Percentiles rank a stretch among this genome's conserved stretches.
Evolutionary conservation across 306 rosid genomes (phyloP).

Genomic region (Canavalia ensiformis): DNA sequence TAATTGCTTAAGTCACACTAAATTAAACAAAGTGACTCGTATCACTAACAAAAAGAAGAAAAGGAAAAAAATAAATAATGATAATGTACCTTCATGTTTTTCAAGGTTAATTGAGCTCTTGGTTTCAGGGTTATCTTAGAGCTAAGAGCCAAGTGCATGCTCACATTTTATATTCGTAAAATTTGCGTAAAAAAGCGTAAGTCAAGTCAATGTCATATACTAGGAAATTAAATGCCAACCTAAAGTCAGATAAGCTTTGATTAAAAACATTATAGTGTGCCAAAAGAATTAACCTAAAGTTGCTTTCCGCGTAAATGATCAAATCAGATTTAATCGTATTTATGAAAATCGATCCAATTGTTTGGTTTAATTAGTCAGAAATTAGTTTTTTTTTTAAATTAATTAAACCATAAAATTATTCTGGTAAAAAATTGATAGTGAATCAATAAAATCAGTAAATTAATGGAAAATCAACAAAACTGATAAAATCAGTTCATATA

Average conservation of each 20-base stretch:
- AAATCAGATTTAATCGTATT: no score
- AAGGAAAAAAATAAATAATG: not conserved
- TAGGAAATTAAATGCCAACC: not conserved
- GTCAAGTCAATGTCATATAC: constrained; percentile 2
- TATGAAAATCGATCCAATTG: no score
- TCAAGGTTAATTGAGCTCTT: not conserved
- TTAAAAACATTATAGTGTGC: not conserved
- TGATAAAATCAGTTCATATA: no score
- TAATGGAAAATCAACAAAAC: no score
- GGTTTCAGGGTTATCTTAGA: not conserved
- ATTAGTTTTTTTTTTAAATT: no score
- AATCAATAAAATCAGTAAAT: no score
- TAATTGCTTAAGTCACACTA: not conserved
- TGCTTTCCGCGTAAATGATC: not conserved
- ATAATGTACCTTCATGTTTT: constrained; percentile 49
- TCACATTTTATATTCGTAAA: not conserved
- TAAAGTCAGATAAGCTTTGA: not conserved
- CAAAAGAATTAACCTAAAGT: not conserved
- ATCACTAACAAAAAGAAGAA: not conserved
- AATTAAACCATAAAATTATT: no score
- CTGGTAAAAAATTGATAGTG: no score
- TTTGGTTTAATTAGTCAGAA: no score
- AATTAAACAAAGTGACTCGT: not conserved
- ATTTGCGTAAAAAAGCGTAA: not conserved
- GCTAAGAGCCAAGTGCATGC: not conserved